Base-by-base conservation (phyloP, 306 rosid species). In the Canavalia ensiformis region DNA sequence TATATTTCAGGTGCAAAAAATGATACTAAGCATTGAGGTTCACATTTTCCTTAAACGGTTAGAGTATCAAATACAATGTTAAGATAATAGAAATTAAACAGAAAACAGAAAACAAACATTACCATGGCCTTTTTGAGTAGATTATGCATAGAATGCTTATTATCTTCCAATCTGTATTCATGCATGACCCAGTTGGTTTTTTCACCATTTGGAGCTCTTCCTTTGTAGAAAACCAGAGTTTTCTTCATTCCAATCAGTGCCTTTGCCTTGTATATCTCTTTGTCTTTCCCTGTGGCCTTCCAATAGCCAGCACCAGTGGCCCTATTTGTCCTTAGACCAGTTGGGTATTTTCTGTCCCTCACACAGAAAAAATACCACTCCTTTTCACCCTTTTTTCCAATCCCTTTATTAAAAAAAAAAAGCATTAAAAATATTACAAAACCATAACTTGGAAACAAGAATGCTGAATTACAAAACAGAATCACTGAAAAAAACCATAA, bases 261-360 rank as follows among this genome's bases (percentile, higher is more conserved):
- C 59, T 77, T 86, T 28, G 68, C 91, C 69, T 47, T 87, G 84
- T n/a, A 86, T 49, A 94, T 91, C 69, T 92, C 96, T 69, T 50
- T 94, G 83, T 94, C 98, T 91, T 91, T 94, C 7, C 98, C 98
- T 10, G 98, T 94, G 56, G 97, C 98, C 84, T 94, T 94, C 98
- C 98, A 94, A 18, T 92, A 94, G 6, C 98, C 98, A 42, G 98
- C 89, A 3, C 45, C 82, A 6, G 98, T 94, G 6, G 97, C 96
- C 64, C 98, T 87, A 76, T 94, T 94, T n/a, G 98, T 92, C 68
- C 97, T 92, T 1, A 87, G 47, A 12, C 98, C 97, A 44, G 96
- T 88, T 79, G 97, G 96, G 86, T 92, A 94, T 71, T 94, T 94
- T 51, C 92, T 88, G 80, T 94, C 97, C 52, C 87, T 86, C 1